phyloP scores from a whole-genome alignment of 2,329 filamentous ascomycete species.

The Diplodia seriata region DNA sequence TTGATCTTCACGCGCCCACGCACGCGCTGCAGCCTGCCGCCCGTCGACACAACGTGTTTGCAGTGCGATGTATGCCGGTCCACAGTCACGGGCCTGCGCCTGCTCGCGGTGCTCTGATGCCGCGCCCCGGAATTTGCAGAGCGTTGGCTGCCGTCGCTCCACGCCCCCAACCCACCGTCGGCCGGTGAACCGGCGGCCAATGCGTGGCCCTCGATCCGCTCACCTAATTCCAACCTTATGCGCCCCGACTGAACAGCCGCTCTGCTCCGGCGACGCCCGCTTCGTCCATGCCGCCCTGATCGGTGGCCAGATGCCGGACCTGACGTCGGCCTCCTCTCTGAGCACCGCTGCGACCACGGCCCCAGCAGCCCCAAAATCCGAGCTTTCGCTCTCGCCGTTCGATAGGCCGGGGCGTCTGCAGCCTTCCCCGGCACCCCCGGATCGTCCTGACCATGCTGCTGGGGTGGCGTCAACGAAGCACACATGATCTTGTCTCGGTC shows the following conservation, averaged over 20 bases:
- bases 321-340: neutral
- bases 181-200: slow-evolving; percentile 28
- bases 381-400: neutral
- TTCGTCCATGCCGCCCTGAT: neutral
- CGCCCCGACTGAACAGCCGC: neutral
- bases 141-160: slow-evolving; percentile 27
- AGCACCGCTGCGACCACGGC: neutral
- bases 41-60: slow-evolving; percentile 18
- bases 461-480: slow-evolving; percentile 17
- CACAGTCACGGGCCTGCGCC: slow-evolving; percentile 8
- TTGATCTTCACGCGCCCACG: slow-evolving; percentile 21
- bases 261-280: slow-evolving; percentile 9
- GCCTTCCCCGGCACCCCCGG: neutral
- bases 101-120: neutral
- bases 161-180: slow-evolving; percentile 24
- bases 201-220: slow-evolving; percentile 22
- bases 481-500: slow-evolving; percentile 28
- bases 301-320: neutral
- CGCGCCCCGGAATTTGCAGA: slow-evolving; percentile 21
- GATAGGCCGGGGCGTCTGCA: neutral
- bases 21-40: slow-evolving; percentile 15
- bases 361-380: neutral
- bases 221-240: slow-evolving; percentile 1
- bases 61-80: slow-evolving; percentile 17
- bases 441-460: slow-evolving; percentile 7